Conservation (phyloP, 305 asterid genomes). For the Fraxinus platypoda region DNA sequence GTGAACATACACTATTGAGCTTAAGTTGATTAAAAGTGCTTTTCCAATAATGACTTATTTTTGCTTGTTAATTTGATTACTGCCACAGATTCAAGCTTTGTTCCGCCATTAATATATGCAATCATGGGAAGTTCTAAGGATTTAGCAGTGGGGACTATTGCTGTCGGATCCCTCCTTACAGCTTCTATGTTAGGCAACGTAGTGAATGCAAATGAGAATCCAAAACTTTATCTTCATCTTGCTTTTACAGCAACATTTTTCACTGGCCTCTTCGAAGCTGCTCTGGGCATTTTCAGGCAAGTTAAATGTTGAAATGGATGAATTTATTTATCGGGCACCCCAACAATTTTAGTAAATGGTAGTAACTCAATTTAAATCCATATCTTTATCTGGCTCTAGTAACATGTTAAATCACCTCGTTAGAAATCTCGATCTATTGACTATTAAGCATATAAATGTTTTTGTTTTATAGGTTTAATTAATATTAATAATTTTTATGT, state of each 20-base stretch:
- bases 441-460: neutral
- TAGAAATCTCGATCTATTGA: too few relatives aligned
- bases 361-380: neutral
- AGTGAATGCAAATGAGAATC: conserved; percentile 34
- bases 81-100: conserved; percentile 41
- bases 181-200: conserved; percentile 33
- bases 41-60: neutral
- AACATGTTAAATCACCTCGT: neutral
- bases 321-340: neutral
- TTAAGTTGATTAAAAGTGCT: neutral
- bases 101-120: conserved; percentile 45
- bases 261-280: conserved; percentile 38
- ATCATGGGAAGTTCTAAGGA: conserved; percentile 46
- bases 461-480: neutral
- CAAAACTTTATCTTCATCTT: conserved; percentile 28
- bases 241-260: conserved; percentile 44
- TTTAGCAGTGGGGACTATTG: conserved; percentile 50
- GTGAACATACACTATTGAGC: neutral
- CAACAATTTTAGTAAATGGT: neutral
- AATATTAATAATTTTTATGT: neutral
- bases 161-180: conserved; percentile 43
- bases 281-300: conserved; percentile 41
- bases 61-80: neutral
- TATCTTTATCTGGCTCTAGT: too few relatives aligned
- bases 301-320: neutral